Base-by-base conservation (phyloP, 163 green algal species). In the Chloromonas sp. region DNA sequence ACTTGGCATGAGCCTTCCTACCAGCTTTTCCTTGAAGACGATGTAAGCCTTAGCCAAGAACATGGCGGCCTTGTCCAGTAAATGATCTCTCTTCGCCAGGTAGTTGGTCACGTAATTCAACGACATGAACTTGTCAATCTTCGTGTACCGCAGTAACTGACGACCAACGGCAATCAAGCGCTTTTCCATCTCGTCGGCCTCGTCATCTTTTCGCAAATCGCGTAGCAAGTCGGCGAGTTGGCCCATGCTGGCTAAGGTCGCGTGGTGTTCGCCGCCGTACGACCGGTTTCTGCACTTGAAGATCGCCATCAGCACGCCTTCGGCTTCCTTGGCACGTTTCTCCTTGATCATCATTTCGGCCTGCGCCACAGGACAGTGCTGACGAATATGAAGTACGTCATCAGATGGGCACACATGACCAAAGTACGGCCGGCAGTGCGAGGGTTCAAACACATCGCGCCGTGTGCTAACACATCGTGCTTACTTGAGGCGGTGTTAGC, bases 21-120 rank as follows among this genome's bases (percentile, higher is more conserved):
- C 81, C 82, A 84, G 82, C 82, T 84, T 84, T 5, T 84, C 66
- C 70, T 84, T 84, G 82, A 84, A 84, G 1, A 84, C 82, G 13
- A 78, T 81, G 70, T 70, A 81, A 5, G 82, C 82, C 66, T 84
- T 84, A 58, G 82, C 82, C 57, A 84, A 70, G 82, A 84, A 84
- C 82, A 84, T 84, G 82, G 82, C 82, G 58, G 82, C 82, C 82
- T 84, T 84, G 66, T 84, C 82, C 70, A 84, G 82, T 70, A 84
- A 59, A 58, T 84, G 82, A 57, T 84, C 82, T 0, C 82, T 70
- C 1, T 70, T 58, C 57, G 80, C 60, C 80, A 83, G 60, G 60
- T 66, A 83, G 3, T 36, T 76, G 15, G 80, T 83, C 0, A 76
- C 60, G 80, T 83, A 83, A 15, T 14, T 58, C 11, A 83, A 60